Base-by-base conservation (phyloP, 768 basidiomycete species). In the Xanthoconium stramineum region DNA sequence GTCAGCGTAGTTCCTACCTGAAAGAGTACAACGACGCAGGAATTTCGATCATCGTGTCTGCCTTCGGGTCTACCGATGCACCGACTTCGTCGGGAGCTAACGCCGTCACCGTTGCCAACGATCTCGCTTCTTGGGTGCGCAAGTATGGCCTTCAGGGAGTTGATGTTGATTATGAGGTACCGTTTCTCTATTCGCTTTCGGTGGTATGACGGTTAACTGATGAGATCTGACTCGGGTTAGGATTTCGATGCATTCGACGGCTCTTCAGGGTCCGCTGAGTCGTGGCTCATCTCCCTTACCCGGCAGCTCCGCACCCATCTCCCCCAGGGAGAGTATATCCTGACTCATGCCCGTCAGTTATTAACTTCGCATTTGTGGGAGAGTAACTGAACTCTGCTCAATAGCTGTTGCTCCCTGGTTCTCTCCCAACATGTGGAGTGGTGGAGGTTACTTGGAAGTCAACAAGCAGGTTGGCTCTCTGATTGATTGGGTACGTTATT, bases 41-140 rank as follows among this genome's bases (percentile, higher is more conserved):
- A 17, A 82, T 83, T 64, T 78, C 77, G 44, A 64, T 85, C 35
- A 76, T 84, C 53, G 82, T 84, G 7, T 80, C 81, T 53, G 74
- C 74, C 6, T 83, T 84, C 58, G 80, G 80, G 5, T 69, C 75
- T 12, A 49, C 62, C 2, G 59, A 66, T 43, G 61, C 69, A 12
- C 80, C 80, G 5, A 81, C 79, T 3, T 65, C 75, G 1, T 60
- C 64, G 10, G 75, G 74, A 32, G 60, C 62, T 1, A 71, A 80
- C 52, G 73, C 80, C 0, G 66, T 69, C 20, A 53, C 46, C 13
- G 65, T 69, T 2, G 80, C 80, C 1, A 68, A 75, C 52, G 66
- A 69, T 8, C 65, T 81, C 57, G 79, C 78, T 3, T 64, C 69
- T 1, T 80, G 72, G 72, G 80, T 80, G 37, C 72, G 69, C 35